Percentiles rank a stretch among this genome's conserved stretches.
These are phyloP conservation scores for Magnolia changhungtana DNA, from an alignment of 164 flowering plant genomes.

Conservation along the genomic window DNA sequence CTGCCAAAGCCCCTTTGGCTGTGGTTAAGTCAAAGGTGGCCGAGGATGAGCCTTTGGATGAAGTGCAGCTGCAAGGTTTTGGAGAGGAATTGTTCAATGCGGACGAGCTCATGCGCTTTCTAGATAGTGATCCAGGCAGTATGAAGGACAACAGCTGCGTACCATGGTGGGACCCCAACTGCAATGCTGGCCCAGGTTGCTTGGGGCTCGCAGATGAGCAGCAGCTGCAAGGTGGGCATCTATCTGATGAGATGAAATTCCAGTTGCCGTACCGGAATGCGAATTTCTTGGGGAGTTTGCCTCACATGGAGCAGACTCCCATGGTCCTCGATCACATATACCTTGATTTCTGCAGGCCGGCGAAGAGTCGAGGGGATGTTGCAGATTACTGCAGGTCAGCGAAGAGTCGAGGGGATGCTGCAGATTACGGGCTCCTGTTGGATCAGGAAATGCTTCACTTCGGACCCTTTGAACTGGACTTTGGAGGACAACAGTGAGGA, in stretches of 20 bases:
- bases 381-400: not conserved
- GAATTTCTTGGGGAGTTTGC: conserved; percentile 33
- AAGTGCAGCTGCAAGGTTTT: not conserved
- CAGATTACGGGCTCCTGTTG: not conserved
- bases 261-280: conserved; percentile 41
- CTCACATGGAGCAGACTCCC: conserved; percentile 31
- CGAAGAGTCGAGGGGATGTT: not conserved
- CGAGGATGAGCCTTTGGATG: not conserved
- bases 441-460: not conserved
- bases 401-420: not conserved
- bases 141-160: not conserved
- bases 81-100: conserved; percentile 59
- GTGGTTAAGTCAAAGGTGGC: not conserved
- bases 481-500: not conserved
- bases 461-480: not conserved
- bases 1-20: not conserved
- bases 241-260: conserved; percentile 18
- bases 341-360: conserved; percentile 1
- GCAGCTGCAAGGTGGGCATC: conserved; percentile 7
- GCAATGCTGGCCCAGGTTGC: not conserved
- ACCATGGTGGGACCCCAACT: not conserved
- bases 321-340: conserved; percentile 28
- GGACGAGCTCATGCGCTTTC: conserved; percentile 32
- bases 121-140: conserved; percentile 9
- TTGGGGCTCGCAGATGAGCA: not conserved